These are phyloP conservation scores for Rauvolfia tetraphylla DNA, from an alignment of 257 asterid species.

Conservation along the genomic window DNA sequence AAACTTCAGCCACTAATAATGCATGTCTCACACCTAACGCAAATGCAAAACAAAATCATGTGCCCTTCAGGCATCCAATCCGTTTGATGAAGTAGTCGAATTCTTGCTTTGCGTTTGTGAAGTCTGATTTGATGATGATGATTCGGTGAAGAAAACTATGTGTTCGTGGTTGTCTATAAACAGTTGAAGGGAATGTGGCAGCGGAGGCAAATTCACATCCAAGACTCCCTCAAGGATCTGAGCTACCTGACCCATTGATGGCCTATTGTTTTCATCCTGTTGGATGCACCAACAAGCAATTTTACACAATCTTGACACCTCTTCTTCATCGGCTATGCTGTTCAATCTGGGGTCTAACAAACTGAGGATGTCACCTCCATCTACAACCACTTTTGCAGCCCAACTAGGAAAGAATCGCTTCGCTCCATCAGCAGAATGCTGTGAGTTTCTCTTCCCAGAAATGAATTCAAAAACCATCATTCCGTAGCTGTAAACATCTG, in stretches of 20 bases:
- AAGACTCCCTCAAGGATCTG: conserved; percentile 49
- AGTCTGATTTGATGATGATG: conserved; percentile 55
- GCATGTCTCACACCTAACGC: neutral
- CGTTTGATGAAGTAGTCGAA: conserved; percentile 36
- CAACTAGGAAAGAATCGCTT: conserved; percentile 35
- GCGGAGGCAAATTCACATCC: conserved; percentile 44
- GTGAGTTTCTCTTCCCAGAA: conserved; percentile 44
- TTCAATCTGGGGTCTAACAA: conserved; percentile 34
- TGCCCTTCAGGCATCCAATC: conserved; percentile 6
- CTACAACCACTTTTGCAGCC: conserved; percentile 27
- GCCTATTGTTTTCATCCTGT: conserved; percentile 43
- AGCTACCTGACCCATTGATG: conserved; percentile 43
- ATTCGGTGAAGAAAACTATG: conserved; percentile 67
- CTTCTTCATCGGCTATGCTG: conserved; percentile 29
- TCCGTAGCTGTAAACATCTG: conserved; percentile 51
- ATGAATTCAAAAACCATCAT: conserved; percentile 51
- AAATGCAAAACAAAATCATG: neutral
- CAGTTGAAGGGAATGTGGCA: conserved; percentile 45
- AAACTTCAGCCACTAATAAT: neutral
- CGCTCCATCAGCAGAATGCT: conserved; percentile 30
- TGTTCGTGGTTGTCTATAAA: conserved; percentile 41
- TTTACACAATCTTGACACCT: conserved; percentile 35
- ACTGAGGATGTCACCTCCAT: conserved; percentile 37
- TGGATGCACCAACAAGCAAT: conserved; percentile 54
- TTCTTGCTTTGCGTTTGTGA: conserved; percentile 37